Percentiles rank a stretch among this genome's conserved stretches.
These are phyloP conservation scores for Lecanicillium sp. DNA, from an alignment of 2,329 filamentous ascomycete species.

Conservation along the genomic window DNA sequence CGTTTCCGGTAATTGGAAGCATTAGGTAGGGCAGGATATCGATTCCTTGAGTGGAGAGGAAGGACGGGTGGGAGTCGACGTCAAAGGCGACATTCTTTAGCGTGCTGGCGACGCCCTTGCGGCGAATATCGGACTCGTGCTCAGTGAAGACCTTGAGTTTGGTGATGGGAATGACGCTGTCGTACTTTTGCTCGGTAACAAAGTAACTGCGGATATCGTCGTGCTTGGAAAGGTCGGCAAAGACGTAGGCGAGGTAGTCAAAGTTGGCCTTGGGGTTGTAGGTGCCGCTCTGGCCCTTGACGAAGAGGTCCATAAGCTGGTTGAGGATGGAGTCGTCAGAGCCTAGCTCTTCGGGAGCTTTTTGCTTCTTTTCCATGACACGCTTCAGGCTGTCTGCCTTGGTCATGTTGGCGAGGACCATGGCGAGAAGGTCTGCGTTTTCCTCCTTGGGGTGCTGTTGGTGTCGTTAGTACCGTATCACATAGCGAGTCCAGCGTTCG, in stretches of 20 bases:
- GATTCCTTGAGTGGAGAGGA: conserved; percentile 66
- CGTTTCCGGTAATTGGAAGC: conserved; percentile 78
- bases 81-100: conserved; percentile 95
- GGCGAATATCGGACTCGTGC: conserved; percentile 72
- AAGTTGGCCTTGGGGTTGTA: conserved; percentile 84
- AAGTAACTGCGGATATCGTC: conserved; percentile 70
- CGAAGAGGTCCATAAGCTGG: conserved; percentile 92
- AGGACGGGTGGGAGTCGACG: conserved; percentile 60
- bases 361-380: conserved; percentile 62
- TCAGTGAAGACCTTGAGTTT: conserved; percentile 95
- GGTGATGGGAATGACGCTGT: conserved; percentile 77
- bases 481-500: conserved; percentile 1
- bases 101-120: conserved; percentile 90
- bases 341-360: conserved; percentile 61
- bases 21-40: conserved; percentile 85
- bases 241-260: conserved; percentile 90
- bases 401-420: conserved; percentile 87
- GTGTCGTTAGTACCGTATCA: background rate
- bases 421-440: conserved; percentile 78
- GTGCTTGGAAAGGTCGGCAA: conserved; percentile 86
- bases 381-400: conserved; percentile 71
- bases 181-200: conserved; percentile 66
- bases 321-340: conserved; percentile 72
- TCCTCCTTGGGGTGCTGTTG: conserved; percentile 63
- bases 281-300: conserved; percentile 75